Evolutionary conservation across 2,329 filamentous ascomycete species (phyloP).

Genomic region (Xylaria sp.): DNA sequence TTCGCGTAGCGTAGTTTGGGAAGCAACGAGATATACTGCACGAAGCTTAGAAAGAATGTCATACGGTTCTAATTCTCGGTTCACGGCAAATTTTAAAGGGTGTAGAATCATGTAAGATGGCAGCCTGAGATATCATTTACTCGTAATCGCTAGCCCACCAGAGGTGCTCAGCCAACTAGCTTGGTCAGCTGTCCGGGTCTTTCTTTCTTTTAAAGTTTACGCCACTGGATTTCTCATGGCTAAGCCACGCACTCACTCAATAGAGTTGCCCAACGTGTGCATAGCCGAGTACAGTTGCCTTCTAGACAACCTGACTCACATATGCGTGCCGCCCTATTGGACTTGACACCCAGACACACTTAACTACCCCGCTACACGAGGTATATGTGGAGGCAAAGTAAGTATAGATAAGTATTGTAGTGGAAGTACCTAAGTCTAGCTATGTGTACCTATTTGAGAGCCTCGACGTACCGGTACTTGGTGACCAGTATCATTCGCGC

Average conservation of each 20-base stretch:
- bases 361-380: not conserved
- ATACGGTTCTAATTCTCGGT: not conserved
- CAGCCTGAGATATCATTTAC: not conserved
- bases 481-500: not conserved
- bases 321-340: not conserved
- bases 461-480: not conserved
- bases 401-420: not conserved
- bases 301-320: not conserved
- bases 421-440: not conserved
- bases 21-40: not conserved
- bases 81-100: not conserved
- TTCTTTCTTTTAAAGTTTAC: not conserved
- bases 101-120: not conserved
- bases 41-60: not conserved
- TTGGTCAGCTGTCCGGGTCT: not conserved
- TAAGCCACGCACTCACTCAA: not conserved
- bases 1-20: too few species aligned
- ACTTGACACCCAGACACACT: not conserved
- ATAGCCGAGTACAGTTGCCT: slow-evolving; percentile 1
- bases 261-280: not conserved
- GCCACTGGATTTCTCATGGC: not conserved
- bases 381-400: not conserved
- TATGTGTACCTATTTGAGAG: not conserved
- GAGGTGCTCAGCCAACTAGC: not conserved
- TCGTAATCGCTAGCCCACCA: not conserved